Evolutionary conservation across 352 stramenopile genomes (phyloP), one percentile per base, ranked within the genome.

Genomic region (Pythium chondricola): DNA sequence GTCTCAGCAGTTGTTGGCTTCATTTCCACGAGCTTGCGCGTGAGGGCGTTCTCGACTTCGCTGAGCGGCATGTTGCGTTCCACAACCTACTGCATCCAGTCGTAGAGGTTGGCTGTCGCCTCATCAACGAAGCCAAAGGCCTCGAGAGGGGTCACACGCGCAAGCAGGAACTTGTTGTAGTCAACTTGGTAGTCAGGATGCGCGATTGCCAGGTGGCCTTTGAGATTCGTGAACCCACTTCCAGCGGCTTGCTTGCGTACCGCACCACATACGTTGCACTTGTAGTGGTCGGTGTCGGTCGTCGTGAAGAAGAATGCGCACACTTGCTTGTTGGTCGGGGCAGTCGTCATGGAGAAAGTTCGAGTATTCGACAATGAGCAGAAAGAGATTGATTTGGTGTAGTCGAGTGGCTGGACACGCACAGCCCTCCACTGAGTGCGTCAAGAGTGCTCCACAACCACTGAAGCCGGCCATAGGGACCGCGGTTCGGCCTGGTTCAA

Each of bases 31-130:
- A 33, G 8, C 35, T 40, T 40, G 35, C 35, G 35, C 9, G 33
- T 52, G 21, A 18, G 25, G 17, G 10, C 35, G 33, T 54, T 22
- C 6, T 61, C 51, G 7, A 65, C 44, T 30, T 61, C 39, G 20
- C 21, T 39, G 8, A 61, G 29, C 9, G 50, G 50, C 1, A 42
- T n/a, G 24, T 60, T 60, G 7, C 50, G 38, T 20, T 45, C 39
- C 0, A 52, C 47, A 21, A 61, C 17, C 50, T 44, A 61, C 9
- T 25, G 35, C 21, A 65, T 27, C 45, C 41, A 60, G 27, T 42
- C 24, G 43, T 44, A 52, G 20, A 48, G n/a, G 35, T 58, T 38
- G 17, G 29, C 37, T 10, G 43, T 32, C 9, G 25, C n/a, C n/a
- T 51, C 54, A 8, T 52, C 31, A 4, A 56, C 48, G 13, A 62